Conservation (phyloP, 1,284 basidiomycete species). For the Leucoagaricus sp. region DNA sequence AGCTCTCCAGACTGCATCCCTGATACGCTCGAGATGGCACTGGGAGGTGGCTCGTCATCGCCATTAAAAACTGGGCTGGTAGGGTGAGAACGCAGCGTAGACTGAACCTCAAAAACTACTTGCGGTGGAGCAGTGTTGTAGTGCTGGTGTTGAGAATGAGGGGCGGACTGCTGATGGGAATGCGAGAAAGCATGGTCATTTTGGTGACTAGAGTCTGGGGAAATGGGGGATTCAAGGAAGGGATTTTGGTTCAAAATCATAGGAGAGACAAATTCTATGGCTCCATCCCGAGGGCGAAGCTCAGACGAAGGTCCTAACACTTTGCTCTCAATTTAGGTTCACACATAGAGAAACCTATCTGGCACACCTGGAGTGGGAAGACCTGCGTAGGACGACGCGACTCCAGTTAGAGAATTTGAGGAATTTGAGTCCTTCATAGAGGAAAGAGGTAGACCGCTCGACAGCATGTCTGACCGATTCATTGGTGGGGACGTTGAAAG, state of each 20-base stretch:
- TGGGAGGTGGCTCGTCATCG: conserved; percentile 48
- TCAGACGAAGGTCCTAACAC: conserved; percentile 63
- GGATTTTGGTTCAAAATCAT: conserved; percentile 51
- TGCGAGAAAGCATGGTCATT: conserved; percentile 12
- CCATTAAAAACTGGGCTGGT: conserved; percentile 60
- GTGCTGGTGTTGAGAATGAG: conserved; percentile 9
- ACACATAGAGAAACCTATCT: conserved; percentile 5
- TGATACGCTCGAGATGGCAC: conserved; percentile 8
- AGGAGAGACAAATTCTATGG: conserved; percentile 62
- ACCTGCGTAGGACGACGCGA: conserved; percentile 44
- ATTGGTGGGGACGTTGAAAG: conserved; percentile 19
- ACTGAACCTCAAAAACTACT: conserved; percentile 29
- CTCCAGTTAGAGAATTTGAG: conserved; percentile 13
- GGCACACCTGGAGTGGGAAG: conserved; percentile 72
- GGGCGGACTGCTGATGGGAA: conserved; percentile 8
- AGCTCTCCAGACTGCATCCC: conserved; percentile 46
- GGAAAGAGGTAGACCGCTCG: conserved; percentile 18
- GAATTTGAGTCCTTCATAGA: conserved; percentile 22
- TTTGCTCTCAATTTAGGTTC: conserved; percentile 1
- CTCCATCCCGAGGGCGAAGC: conserved; percentile 58
- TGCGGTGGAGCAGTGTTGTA: conserved; percentile 23
- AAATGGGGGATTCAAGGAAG: conserved; percentile 14
- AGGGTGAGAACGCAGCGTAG: conserved; percentile 21
- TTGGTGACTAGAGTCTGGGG: conserved; percentile 4
- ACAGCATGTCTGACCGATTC: conserved; percentile 39